Conservation (phyloP, 176 grass and related monocot genomes). For the Tuctoria greenei region DNA sequence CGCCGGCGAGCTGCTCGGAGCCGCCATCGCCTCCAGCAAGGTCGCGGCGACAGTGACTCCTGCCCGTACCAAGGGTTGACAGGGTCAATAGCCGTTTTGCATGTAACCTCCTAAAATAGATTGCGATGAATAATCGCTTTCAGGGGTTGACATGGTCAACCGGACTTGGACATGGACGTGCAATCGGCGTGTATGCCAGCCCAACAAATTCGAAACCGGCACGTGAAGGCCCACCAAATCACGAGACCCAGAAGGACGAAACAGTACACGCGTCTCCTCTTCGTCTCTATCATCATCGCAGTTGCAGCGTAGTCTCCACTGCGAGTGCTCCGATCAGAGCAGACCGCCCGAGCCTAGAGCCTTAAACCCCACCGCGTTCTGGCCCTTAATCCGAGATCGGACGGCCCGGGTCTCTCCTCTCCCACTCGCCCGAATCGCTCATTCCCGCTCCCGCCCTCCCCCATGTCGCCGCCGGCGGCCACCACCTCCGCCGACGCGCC, state of each 20-base stretch:
- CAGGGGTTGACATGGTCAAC: not conserved
- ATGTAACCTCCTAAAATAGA: too few species aligned
- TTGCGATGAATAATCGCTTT: too few species aligned
- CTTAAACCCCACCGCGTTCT: conserved; percentile 19
- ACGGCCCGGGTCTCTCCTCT: conserved; percentile 40
- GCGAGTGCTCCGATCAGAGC: not conserved
- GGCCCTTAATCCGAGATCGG: conserved; percentile 39
- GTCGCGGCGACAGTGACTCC: too few species aligned
- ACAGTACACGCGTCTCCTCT: not conserved
- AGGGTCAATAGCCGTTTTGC: too few species aligned
- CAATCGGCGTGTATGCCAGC: not conserved
- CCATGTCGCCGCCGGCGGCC: conserved; percentile 46
- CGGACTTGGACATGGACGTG: not conserved
- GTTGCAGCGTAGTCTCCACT: not conserved
- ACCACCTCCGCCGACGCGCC: conserved; percentile 39
- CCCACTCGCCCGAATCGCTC: not conserved
- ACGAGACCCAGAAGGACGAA: not conserved
- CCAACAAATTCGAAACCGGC: not conserved
- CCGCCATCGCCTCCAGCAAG: too few species aligned
- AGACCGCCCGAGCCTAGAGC: conserved; percentile 9
- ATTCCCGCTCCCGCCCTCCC: conserved; percentile 32
- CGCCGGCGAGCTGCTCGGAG: too few species aligned
- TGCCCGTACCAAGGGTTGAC: too few species aligned
- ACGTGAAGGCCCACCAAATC: not conserved
- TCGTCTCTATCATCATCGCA: not conserved